Evolutionary conservation across 2,329 filamentous ascomycete genomes (phyloP).

Genomic region (Eutypa lata): DNA sequence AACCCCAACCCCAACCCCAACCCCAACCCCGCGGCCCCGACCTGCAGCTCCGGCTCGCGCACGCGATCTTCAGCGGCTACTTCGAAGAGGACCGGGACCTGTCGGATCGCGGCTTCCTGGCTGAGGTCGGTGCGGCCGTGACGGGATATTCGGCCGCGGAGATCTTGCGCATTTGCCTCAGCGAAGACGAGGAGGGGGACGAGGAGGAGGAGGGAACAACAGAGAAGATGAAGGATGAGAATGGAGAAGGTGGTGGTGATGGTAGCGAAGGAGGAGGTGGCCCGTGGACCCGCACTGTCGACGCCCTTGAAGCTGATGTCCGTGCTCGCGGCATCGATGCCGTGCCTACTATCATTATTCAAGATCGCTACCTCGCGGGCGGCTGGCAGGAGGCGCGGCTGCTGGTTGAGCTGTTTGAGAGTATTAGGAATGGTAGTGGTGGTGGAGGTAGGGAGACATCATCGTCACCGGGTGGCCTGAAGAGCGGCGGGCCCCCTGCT

Average conservation of each 20-base stretch:
- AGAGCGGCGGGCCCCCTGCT: too few species aligned
- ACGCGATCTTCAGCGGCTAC: constrained; percentile 38
- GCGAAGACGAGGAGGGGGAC: constrained; percentile 21
- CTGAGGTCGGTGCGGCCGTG: constrained; percentile 21
- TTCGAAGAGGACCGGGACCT: constrained; percentile 42
- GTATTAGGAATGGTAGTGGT: constrained; percentile 34
- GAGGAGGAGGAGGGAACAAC: constrained; percentile 5
- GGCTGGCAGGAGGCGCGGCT: constrained; percentile 67
- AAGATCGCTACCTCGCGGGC: constrained; percentile 64
- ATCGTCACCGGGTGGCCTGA: constrained; percentile 1
- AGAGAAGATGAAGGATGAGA: constrained; percentile 14
- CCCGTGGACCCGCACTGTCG: constrained; percentile 32
- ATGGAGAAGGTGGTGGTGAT: too few species aligned
- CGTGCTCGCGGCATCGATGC: constrained; percentile 47
- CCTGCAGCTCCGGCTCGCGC: constrained; percentile 38
- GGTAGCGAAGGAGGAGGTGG: constrained; percentile 1
- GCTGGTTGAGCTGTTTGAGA: constrained; percentile 66
- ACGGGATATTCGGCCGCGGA: constrained; percentile 11
- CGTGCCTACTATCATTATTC: constrained; percentile 72
- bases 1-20: constrained; percentile 8
- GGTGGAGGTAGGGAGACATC: constrained; percentile 6
- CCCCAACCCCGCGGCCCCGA: constrained; percentile 19
- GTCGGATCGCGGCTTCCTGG: constrained; percentile 37
- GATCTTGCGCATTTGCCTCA: constrained; percentile 25
- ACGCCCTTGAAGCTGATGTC: constrained; percentile 21